Conservation (phyloP, 2,329 filamentous ascomycete species). For the Xylaria sp. region DNA sequence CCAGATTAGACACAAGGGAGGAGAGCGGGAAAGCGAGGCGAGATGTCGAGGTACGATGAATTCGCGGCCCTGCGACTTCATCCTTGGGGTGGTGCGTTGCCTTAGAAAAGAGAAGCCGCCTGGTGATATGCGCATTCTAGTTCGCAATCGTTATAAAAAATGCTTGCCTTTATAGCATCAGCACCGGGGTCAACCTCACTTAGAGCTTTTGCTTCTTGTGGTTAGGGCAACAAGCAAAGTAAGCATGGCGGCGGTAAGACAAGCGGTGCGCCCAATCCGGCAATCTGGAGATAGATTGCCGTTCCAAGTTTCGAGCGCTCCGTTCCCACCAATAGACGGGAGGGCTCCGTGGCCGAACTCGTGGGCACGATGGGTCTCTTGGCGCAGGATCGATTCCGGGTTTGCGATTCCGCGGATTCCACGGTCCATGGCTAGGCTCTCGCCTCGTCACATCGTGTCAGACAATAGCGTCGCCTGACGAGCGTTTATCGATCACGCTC, state of each 20-base stretch:
- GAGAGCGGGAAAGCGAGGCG: too few relatives aligned
- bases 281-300: conserved; percentile 44
- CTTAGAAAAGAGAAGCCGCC: neutral
- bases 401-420: conserved; percentile 14
- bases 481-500: neutral
- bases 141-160: neutral
- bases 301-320: conserved; percentile 33
- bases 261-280: conserved; percentile 38
- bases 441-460: conserved; percentile 28
- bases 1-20: too few relatives aligned
- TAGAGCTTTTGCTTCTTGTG: too few relatives aligned
- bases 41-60: too few relatives aligned
- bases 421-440: neutral
- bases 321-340: conserved; percentile 39
- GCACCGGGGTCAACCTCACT: neutral
- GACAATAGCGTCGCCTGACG: conserved; percentile 16
- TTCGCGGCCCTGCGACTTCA: too few relatives aligned
- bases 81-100: too few relatives aligned
- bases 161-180: neutral
- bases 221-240: neutral
- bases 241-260: conserved; percentile 9
- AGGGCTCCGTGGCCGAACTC: conserved; percentile 15
- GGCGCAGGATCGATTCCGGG: conserved; percentile 22
- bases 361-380: conserved; percentile 30
- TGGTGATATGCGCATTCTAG: neutral